These are phyloP conservation scores for Chlamydomonas sp. DNA, from an alignment of 139 green algal genomes.

Conservation along the genomic window DNA sequence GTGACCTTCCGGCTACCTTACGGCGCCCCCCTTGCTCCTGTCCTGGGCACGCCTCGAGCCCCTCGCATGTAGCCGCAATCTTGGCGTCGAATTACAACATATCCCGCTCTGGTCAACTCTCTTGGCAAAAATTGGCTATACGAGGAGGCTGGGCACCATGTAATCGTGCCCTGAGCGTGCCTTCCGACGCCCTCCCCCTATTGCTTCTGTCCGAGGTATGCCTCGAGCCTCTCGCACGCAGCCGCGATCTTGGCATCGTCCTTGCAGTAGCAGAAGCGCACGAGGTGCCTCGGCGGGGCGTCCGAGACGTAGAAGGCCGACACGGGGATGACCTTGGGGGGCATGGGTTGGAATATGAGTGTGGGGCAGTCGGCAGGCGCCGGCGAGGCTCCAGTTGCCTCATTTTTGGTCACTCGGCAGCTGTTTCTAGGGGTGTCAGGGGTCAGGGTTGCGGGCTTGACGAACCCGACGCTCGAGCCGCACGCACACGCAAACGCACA, in stretches of 20 bases:
- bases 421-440: not conserved
- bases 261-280: conserved; percentile 79
- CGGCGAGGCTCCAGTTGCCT: not conserved
- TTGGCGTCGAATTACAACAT: too few relatives aligned
- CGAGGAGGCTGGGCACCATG: too few relatives aligned
- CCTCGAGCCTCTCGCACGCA: conserved; percentile 38
- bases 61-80: too few relatives aligned
- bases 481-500: too few relatives aligned
- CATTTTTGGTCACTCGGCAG: not conserved
- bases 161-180: too few relatives aligned
- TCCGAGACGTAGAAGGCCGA: conserved; percentile 34
- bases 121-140: too few relatives aligned
- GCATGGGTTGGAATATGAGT: not conserved
- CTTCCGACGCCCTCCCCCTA: too few relatives aligned
- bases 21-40: too few relatives aligned
- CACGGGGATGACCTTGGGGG: conserved; percentile 18
- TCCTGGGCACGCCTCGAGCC: too few relatives aligned
- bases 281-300: conserved; percentile 35
- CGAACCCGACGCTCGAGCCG: too few relatives aligned
- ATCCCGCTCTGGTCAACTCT: too few relatives aligned
- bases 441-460: not conserved
- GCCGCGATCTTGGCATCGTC: conserved; percentile 57
- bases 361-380: not conserved
- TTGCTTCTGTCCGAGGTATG: conserved; percentile 36
- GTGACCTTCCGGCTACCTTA: too few relatives aligned